A percentile compares a stretch with the other conserved stretches of the same genome.
phyloP scores from a whole-genome alignment of 495 filamentous ascomycete species.

The Penicillium riverlandense region DNA sequence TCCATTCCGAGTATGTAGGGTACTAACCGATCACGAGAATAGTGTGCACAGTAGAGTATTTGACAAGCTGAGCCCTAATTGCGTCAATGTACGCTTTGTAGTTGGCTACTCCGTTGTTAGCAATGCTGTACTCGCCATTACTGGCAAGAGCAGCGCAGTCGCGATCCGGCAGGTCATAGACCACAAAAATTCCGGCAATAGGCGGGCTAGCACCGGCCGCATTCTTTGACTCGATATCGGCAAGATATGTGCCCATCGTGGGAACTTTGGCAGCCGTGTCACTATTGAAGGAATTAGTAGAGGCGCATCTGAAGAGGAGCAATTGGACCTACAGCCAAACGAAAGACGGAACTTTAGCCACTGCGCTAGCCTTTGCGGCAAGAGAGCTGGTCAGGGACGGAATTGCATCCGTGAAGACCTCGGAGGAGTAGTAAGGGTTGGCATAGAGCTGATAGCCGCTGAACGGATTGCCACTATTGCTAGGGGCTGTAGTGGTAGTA shows the following conservation, averaged over 20 bases:
- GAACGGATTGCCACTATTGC: slow-evolving; percentile 40
- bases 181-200: slow-evolving; percentile 52
- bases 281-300: slow-evolving; percentile 13
- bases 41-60: slow-evolving; percentile 24
- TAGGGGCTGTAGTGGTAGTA: not conserved
- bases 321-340: slow-evolving; percentile 53
- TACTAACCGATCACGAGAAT: slow-evolving; percentile 48
- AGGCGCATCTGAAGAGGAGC: not conserved
- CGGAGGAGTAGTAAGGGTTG: slow-evolving; percentile 52
- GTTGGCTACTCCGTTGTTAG: slow-evolving; percentile 46
- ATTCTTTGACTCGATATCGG: slow-evolving; percentile 48
- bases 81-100: slow-evolving; percentile 71
- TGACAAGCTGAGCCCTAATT: slow-evolving; percentile 22
- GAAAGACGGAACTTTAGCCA: slow-evolving; percentile 62
- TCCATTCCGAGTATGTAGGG: not conserved
- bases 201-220: slow-evolving; percentile 42
- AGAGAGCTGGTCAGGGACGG: slow-evolving; percentile 38
- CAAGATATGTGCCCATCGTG: slow-evolving; percentile 48
- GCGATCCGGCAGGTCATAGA: slow-evolving; percentile 72
- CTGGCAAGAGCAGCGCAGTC: slow-evolving; percentile 72
- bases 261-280: slow-evolving; percentile 54
- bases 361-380: slow-evolving; percentile 33
- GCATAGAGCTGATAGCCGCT: slow-evolving; percentile 45
- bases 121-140: slow-evolving; percentile 66
- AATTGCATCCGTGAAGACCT: slow-evolving; percentile 43